Evolutionary conservation across 768 basidiomycete species (phyloP).

Genomic region (Pleurotus giganteus): DNA sequence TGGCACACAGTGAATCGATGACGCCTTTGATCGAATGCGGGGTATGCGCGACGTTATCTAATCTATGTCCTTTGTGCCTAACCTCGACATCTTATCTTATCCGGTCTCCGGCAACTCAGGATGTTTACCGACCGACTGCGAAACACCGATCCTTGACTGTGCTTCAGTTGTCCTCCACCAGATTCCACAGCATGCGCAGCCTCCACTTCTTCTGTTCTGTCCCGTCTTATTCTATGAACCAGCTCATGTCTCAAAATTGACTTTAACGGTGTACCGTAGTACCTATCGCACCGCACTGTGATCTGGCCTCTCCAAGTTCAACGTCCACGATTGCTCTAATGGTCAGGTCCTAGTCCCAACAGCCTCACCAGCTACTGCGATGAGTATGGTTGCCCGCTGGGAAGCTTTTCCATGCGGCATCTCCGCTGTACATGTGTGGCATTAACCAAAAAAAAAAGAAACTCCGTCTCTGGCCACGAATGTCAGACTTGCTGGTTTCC

Average conservation of each 20-base stretch:
- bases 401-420: too few relatives aligned
- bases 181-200: background rate
- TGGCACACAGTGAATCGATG: background rate
- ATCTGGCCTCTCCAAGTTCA: constrained; percentile 1
- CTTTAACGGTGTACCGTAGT: background rate
- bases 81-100: constrained; percentile 5
- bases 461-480: too few relatives aligned
- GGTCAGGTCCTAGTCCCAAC: too few relatives aligned
- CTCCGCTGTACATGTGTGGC: too few relatives aligned
- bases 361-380: too few relatives aligned
- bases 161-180: background rate
- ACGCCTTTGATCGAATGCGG: constrained; percentile 5
- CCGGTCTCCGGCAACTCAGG: background rate
- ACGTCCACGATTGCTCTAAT: background rate
- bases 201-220: background rate
- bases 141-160: background rate
- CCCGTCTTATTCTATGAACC: background rate
- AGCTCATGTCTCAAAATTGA: background rate
- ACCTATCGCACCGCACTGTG: background rate
- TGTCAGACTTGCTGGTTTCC: too few relatives aligned
- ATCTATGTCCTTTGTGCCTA: background rate
- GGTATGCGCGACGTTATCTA: constrained; percentile 1
- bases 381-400: too few relatives aligned
- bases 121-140: background rate
- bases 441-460: too few relatives aligned